These are phyloP conservation scores for Penicillium sp. DNA, from an alignment of 2,329 filamentous ascomycete species.

Conservation along the genomic window DNA sequence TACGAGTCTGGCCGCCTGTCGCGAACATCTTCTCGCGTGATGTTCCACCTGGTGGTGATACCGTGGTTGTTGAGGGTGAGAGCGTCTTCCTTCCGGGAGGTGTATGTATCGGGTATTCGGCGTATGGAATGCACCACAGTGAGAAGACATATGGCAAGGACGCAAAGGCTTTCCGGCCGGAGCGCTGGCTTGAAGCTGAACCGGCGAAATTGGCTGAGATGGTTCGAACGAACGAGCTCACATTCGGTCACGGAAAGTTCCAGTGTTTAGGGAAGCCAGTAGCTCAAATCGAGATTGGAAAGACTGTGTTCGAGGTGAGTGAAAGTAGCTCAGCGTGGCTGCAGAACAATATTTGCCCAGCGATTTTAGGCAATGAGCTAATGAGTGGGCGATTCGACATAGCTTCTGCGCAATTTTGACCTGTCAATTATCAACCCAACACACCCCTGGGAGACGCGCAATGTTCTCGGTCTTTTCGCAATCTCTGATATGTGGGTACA, in stretches of 20 bases:
- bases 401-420: constrained; percentile 27
- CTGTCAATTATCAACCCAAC: constrained; percentile 22
- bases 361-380: background rate
- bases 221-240: constrained; percentile 22
- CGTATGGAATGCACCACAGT: constrained; percentile 23
- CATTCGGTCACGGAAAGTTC: constrained; percentile 23
- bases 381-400: background rate
- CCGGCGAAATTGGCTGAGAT: constrained; percentile 15
- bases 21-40: constrained; percentile 25
- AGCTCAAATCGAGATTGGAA: constrained; percentile 23
- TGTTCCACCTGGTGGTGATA: constrained; percentile 21
- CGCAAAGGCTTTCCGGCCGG: constrained; percentile 22
- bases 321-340: background rate
- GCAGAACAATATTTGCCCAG: background rate
- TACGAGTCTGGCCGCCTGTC: constrained; percentile 27
- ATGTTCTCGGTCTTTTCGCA: constrained; percentile 23
- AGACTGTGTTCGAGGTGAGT: constrained; percentile 23
- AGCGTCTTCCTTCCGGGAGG: constrained; percentile 22
- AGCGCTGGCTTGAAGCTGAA: constrained; percentile 24
- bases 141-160: constrained; percentile 24
- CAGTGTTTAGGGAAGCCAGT: constrained; percentile 26
- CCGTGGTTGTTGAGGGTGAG: constrained; percentile 20
- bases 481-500: constrained; percentile 27
- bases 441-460: constrained; percentile 21
- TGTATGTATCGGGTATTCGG: constrained; percentile 21